Evolutionary conservation across 176 grass and related monocot genomes (phyloP).

Genomic region (Phoenix dactylifera): DNA sequence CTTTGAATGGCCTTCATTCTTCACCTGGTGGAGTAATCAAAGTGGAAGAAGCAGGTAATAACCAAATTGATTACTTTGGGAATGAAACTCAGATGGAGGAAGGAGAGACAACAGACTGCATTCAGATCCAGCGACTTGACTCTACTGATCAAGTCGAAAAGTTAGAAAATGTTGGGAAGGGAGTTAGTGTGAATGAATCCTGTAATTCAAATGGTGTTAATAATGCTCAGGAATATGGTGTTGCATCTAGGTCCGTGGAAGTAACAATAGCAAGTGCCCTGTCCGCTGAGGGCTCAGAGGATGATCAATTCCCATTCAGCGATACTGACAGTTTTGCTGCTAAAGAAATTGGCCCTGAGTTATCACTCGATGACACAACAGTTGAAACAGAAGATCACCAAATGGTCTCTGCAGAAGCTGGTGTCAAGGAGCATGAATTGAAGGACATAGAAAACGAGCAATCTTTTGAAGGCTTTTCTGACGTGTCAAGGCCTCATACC

Average conservation of each 20-base stretch:
- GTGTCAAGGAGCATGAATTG: slow-evolving; percentile 30
- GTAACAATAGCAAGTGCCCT: slow-evolving; percentile 19
- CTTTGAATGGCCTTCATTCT: slow-evolving; percentile 11
- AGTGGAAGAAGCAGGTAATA: slow-evolving; percentile 22
- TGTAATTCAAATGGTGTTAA: slow-evolving; percentile 15
- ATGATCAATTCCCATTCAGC: slow-evolving; percentile 71
- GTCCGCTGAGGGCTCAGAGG: slow-evolving; percentile 41
- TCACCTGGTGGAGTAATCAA: slow-evolving; percentile 18
- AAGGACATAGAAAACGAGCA: neutral
- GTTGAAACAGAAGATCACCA: slow-evolving; percentile 20
- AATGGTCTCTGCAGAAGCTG: slow-evolving; percentile 20
- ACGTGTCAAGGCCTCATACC: slow-evolving; percentile 29
- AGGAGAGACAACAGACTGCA: neutral
- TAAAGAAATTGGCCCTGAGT: slow-evolving; percentile 25
- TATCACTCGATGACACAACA: slow-evolving; percentile 15
- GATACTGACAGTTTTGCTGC: slow-evolving; percentile 48
- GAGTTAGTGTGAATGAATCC: slow-evolving; percentile 11
- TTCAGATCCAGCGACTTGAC: slow-evolving; percentile 11
- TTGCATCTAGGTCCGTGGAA: slow-evolving; percentile 19
- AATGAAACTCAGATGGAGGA: slow-evolving; percentile 18
- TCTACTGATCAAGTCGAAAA: neutral
- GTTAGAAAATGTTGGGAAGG: slow-evolving; percentile 9
- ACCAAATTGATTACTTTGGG: slow-evolving; percentile 26
- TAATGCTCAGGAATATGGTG: slow-evolving; percentile 6
- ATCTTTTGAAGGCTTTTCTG: slow-evolving; percentile 25